Conservation (phyloP, 2,329 filamentous ascomycete species). For the Pseudogymnoascus sp. region DNA sequence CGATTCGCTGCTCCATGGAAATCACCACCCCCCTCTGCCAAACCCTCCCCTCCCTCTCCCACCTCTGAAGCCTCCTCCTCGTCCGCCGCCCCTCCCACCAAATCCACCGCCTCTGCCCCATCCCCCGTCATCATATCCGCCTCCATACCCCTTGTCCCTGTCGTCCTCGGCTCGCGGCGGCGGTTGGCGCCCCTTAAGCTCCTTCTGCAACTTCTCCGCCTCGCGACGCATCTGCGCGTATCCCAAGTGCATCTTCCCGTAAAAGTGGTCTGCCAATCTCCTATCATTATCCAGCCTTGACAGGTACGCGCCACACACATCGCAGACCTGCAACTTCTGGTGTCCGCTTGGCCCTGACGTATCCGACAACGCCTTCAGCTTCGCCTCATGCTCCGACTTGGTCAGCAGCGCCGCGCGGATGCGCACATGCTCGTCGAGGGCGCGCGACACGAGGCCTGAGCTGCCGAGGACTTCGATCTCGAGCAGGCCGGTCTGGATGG, state of each 20-base stretch:
- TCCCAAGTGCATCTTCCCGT: conserved; percentile 98
- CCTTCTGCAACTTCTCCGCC: conserved; percentile 76
- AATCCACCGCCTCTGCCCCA: conserved; percentile 28
- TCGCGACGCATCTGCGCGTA: conserved; percentile 98
- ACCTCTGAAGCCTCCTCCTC: conserved; percentile 20
- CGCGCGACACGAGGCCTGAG: conserved; percentile 69
- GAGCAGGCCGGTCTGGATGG: conserved; percentile 72
- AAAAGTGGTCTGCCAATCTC: conserved; percentile 91
- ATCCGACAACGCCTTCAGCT: conserved; percentile 84
- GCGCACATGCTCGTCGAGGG: conserved; percentile 82
- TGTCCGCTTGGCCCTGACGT: conserved; percentile 89
- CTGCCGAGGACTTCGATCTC: conserved; percentile 84
- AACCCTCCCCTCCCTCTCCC: conserved; percentile 16
- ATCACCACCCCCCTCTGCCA: conserved; percentile 20
- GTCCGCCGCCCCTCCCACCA: conserved; percentile 34
- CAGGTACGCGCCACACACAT: conserved; percentile 94
- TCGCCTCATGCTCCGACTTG: conserved; percentile 77
- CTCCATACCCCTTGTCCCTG: conserved; percentile 44
- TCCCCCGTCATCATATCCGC: conserved; percentile 44
- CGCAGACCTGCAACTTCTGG: conserved; percentile 97
- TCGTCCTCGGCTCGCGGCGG: conserved; percentile 44
- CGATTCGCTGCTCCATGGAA: background rate
- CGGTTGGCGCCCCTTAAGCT: conserved; percentile 66
- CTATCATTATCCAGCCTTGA: conserved; percentile 90
- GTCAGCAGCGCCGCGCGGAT: conserved; percentile 72